Evolutionary conservation across 495 filamentous ascomycete genomes (phyloP).

Genomic region (Talaromyces ruber): DNA sequence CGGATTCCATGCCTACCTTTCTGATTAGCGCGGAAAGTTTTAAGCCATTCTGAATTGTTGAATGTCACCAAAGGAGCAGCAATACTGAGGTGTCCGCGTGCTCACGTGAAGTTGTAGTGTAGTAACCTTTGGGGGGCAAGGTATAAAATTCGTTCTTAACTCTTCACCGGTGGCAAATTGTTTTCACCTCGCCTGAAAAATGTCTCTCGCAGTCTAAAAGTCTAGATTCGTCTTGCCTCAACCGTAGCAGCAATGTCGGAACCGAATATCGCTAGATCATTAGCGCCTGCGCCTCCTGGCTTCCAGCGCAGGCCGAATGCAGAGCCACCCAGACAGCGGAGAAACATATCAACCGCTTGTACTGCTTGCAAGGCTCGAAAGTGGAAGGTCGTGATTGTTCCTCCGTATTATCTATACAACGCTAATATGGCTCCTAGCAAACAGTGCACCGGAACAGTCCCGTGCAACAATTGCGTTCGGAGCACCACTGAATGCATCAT

Average conservation of each 20-base stretch:
- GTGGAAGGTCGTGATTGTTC: constrained; percentile 14
- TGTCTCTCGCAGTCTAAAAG: neutral
- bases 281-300: constrained; percentile 6
- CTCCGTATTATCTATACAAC: neutral
- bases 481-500: constrained; percentile 20
- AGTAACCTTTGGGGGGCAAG: neutral
- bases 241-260: neutral
- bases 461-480: constrained; percentile 26
- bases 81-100: neutral
- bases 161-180: neutral
- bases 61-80: no score
- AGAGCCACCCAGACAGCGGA: neutral
- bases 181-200: neutral
- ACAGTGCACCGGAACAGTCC: constrained; percentile 23
- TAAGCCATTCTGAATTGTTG: neutral
- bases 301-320: constrained; percentile 1
- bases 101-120: neutral
- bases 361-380: constrained; percentile 22
- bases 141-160: neutral
- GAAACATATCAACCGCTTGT: constrained; percentile 19
- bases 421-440: neutral
- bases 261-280: constrained; percentile 2
- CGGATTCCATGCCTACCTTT: neutral
- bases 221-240: neutral
- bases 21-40: neutral